Evolutionary conservation across 331 rosid genomes (phyloP).

Genomic region (Arachis monticola): DNA sequence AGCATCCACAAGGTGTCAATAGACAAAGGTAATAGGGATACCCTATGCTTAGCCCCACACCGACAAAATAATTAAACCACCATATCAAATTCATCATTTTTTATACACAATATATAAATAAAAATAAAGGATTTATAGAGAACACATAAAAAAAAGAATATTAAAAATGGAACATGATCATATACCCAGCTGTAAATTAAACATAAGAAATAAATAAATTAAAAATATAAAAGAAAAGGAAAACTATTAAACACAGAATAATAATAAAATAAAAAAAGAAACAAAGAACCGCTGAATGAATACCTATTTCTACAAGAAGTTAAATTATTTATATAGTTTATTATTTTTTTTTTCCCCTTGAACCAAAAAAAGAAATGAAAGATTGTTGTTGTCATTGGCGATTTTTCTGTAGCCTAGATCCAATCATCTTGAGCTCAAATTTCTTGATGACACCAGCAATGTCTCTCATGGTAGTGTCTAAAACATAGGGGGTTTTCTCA

Average conservation of each 20-base stretch:
- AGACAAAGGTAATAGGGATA: slow-evolving; percentile 5
- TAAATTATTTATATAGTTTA: slow-evolving; percentile 37
- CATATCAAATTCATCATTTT: slow-evolving; percentile 43
- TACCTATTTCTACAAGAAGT: slow-evolving; percentile 45
- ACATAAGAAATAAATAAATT: slow-evolving; percentile 24
- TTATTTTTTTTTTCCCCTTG: not conserved
- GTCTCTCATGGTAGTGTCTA: slow-evolving; percentile 79
- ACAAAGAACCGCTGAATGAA: slow-evolving; percentile 45
- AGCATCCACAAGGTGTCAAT: slow-evolving; percentile 32
- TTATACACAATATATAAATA: slow-evolving; percentile 27
- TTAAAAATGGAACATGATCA: slow-evolving; percentile 35
- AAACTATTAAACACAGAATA: slow-evolving; percentile 31
- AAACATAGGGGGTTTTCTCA: slow-evolving; percentile 62
- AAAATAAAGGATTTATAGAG: slow-evolving; percentile 1
- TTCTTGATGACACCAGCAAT: slow-evolving; percentile 74
- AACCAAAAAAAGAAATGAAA: slow-evolving; percentile 14
- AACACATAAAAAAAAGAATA: slow-evolving; percentile 27
- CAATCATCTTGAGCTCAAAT: slow-evolving; percentile 91
- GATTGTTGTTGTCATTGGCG: slow-evolving; percentile 48
- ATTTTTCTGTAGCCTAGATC: slow-evolving; percentile 59
- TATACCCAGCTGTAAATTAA: slow-evolving; percentile 50
- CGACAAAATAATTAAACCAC: slow-evolving; percentile 44
- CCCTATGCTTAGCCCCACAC: slow-evolving; percentile 42
- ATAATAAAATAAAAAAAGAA: not conserved
- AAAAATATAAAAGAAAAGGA: not conserved